Base-by-base conservation (phyloP, 2,329 filamentous ascomycete species). In the Diaporthe humulicola region DNA sequence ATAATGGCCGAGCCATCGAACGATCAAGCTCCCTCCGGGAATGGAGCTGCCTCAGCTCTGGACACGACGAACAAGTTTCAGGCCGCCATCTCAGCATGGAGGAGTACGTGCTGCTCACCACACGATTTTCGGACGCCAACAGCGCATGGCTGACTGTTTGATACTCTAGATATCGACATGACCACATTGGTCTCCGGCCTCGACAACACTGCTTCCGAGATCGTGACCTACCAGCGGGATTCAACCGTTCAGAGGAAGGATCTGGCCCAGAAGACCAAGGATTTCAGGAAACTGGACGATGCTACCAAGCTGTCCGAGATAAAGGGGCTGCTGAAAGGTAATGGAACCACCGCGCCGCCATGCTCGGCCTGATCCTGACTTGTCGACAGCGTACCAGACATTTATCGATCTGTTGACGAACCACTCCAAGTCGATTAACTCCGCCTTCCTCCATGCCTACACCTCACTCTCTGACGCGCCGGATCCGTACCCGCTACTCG, bases 261-360 rank as follows among this genome's bases (percentile, higher is more conserved):
- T 76, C 88, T 99, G 28, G 97, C 97, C n/a, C 96, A 98, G 82
- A 98, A 98, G 88, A 99, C 97, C 0, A 99, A 99, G 81, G 96
- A 98, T 80, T 99, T 98, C 79, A 90, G 96, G 76, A 98, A 98
- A 83, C 89, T 98, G 15, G 96, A 98, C 79, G 95, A 99, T 87
- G 87, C 93, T 15, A 91, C 90, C 73, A 99, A 98, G 84, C 86
- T 99, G 71, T 88, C 88, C 7, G 97, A 99, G 83, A 92, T 98
- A 86, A 99, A 98, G 85, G 91, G 91, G 52, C 86, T 99, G 69
- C 86, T 99, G 75, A 98, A 98, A 88, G 93, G 95, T 95, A 82
- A 61, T 80, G 76, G 33, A 25, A 17, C 33, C 45, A 12, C 8
- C 19, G 75, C 22, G 38, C 52, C 71, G 33, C 61, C 30, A 52